A percentile compares a stretch with the other conserved stretches of the same genome.
These are phyloP conservation scores for Cryptosporidium baileyi DNA, from an alignment of 169 alveolate species.

Conservation along the genomic window DNA sequence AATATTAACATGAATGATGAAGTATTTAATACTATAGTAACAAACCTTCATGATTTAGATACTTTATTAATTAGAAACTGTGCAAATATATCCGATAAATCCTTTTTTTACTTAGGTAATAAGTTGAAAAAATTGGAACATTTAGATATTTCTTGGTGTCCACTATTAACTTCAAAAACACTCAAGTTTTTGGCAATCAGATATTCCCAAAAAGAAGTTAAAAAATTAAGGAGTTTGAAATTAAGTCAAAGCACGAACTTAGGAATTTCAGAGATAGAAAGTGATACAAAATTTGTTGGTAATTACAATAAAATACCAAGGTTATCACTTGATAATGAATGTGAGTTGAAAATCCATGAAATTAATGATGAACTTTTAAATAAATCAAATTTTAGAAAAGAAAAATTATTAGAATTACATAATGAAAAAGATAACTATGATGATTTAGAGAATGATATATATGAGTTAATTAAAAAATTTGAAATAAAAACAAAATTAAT, in stretches of 20 bases:
- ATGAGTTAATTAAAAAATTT: background rate
- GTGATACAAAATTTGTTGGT: background rate
- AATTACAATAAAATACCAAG: slow-evolving; percentile 7
- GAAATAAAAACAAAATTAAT: background rate
- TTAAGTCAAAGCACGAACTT: slow-evolving; percentile 47
- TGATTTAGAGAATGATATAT: background rate
- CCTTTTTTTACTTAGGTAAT: background rate
- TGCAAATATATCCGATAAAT: slow-evolving; percentile 49
- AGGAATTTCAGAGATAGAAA: background rate
- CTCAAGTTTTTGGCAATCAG: slow-evolving; percentile 45
- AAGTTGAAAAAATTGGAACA: slow-evolving; percentile 10
- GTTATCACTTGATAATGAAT: background rate
- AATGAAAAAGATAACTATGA: background rate
- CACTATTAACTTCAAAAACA: slow-evolving; percentile 29
- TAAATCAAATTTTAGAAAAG: background rate
- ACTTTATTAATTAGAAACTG: slow-evolving; percentile 24
- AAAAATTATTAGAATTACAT: background rate
- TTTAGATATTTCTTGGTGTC: slow-evolving; percentile 63
- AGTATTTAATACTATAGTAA: background rate
- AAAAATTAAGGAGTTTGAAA: slow-evolving; percentile 7
- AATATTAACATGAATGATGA: slow-evolving; percentile 45
- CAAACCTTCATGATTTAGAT: background rate
- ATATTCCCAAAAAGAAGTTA: background rate
- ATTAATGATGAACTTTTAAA: background rate
- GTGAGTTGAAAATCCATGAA: no score